Percentiles rank a stretch among this genome's conserved stretches.
phyloP scores from a whole-genome alignment of 768 basidiomycete genomes.

The Amanita molliuscula region DNA sequence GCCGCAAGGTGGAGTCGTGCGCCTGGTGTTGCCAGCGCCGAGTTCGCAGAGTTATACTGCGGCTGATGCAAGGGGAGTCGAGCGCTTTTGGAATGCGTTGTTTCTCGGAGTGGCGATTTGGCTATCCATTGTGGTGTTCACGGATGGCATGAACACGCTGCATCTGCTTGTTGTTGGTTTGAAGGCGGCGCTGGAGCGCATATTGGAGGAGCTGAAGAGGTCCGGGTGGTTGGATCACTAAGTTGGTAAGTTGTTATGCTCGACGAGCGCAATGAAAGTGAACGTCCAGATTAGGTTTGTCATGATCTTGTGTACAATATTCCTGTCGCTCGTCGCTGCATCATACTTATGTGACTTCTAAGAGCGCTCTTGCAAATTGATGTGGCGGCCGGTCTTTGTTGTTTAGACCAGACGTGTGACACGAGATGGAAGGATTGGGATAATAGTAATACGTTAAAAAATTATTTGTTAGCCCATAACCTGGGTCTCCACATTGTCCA shows the following conservation, averaged over 20 bases:
- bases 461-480: conserved; percentile 1
- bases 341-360: too few relatives aligned
- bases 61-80: conserved; percentile 1
- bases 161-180: background rate
- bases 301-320: background rate
- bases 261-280: too few relatives aligned
- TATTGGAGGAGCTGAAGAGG: background rate
- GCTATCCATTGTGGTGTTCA: background rate
- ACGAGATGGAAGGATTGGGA: background rate
- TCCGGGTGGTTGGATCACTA: background rate
- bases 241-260: too few relatives aligned
- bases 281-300: too few relatives aligned
- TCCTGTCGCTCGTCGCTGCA: background rate
- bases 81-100: background rate
- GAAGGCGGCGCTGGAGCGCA: background rate
- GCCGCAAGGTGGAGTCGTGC: background rate
- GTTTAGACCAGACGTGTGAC: background rate
- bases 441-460: background rate
- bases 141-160: conserved; percentile 1
- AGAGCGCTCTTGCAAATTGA: too few relatives aligned
- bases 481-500: background rate
- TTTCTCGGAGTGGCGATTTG: background rate
- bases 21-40: background rate
- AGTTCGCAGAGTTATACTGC: background rate
- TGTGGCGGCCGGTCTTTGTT: too few relatives aligned